Evolutionary conservation across 2,329 filamentous ascomycete genomes (phyloP), one percentile per base, ranked within the genome.

Genomic region (Calonectria montana): DNA sequence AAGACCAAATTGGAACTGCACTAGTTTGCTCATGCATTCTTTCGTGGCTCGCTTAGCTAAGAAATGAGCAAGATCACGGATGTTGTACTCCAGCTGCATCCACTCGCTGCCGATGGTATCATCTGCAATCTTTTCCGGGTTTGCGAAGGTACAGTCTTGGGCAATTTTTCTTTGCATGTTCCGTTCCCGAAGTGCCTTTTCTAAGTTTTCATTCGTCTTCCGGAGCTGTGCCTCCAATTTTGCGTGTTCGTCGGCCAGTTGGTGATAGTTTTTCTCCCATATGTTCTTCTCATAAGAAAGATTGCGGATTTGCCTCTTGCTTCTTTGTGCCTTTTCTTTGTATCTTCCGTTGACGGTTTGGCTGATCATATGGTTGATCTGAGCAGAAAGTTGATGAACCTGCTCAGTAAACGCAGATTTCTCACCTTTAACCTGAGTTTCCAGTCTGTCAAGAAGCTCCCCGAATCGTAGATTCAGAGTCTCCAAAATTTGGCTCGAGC

Each of bases 1-100:
- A 3, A 10, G 4, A 23, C 21, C 9, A 2, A 65, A 31, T 15
- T 39, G 39, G 12, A 1, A 1, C 16, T 6, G 29, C 6, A 18
- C 61, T 4, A 5, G 10, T 21, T 9, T 3, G 27, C 41, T 35
- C 0, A 29, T 18, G 0, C 10, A 5, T 4, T 27, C 0, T 0
- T 27, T 8, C 25, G 15, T 1, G 37, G 15, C 12, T 16, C 37
- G 0, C 1, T 35, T 27, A 4, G 31, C 8, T 2, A 80, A 10
- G 1, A 5, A 3, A 1, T 12, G 21, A 3, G 72, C 74, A 1
- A 80, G 10, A 0, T 16, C 50, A 3, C 62, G 63, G 1, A 80
- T 75, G 16, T 72, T 77, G 31, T 75, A 80, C 3, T 10, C 1
- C 6, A 81, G 59, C 5, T 59, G 41, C 3, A 39, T 71, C 79